Evolutionary conservation across 495 filamentous ascomycete genomes (phyloP), one percentile per base, ranked within the genome.

Genomic region (Beverwykella pulmonaria): DNA sequence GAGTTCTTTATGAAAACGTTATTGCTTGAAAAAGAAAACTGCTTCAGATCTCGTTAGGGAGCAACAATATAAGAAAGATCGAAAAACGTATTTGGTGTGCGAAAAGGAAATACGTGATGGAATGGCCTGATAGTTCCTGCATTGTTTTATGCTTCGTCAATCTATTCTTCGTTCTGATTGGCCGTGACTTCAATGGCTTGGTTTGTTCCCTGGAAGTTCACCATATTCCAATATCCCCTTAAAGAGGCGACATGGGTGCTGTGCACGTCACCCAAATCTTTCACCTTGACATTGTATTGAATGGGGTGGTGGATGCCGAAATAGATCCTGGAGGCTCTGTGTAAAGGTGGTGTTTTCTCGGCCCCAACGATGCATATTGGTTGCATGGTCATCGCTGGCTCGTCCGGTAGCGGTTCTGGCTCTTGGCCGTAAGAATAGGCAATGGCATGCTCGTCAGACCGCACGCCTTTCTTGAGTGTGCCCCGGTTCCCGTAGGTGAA

Each of bases 361-460:
- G 27, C 17, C 3, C 41, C 29, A 12, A 9, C 23, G 8, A 69
- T 27, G 2, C 6, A 22, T 17, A 69, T 69, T 1, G 60, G 27
- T n/a, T 53, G 0, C 23, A 53, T 69, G 26, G 2, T 34, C 7
- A 64, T 19, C 2, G 6, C 9, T 6, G n/a, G 36, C 32, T 69
- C 65, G 14, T 55, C 58, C 8, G n/a, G 2, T 1, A 61, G 32
- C 0, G 14, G 19, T 7, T 2, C 34, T 0, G 65, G 58, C 14
- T 6, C 26, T 62, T 74, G 48, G 71, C 68, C 71, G 27, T 49
- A 47, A 65, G 75, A 78, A 58, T 79, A 74, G 8, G 79, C 74
- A 22, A 80, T 66, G 8, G 80, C 70, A 71, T 82, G 81, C 27
- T 75, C 76, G 15, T 53, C 54, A 12, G 72, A 49, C 57, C 77